A percentile compares a stretch with the other conserved stretches of the same genome.
Evolutionary conservation across 2,329 filamentous ascomycete genomes (phyloP).

Genomic region (Sporothrix brunneoviolacea): DNA sequence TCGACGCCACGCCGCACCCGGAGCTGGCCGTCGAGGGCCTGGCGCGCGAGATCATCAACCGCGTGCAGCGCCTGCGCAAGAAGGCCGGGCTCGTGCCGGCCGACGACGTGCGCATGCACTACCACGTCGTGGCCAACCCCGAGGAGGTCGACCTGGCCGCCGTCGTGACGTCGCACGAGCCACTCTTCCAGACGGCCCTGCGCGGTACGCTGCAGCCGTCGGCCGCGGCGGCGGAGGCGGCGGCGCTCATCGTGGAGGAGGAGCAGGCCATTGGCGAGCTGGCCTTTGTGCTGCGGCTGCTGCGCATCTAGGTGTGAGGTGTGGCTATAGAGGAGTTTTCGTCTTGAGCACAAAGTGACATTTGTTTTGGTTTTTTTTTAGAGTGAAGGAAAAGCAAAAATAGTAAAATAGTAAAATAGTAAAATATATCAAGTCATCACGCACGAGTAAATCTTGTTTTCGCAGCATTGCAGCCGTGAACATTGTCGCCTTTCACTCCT

Average conservation of each 20-base stretch:
- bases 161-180: constrained; percentile 62
- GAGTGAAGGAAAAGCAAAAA: not conserved
- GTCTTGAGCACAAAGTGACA: not conserved
- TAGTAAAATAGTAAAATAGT: not conserved
- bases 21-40: constrained; percentile 85
- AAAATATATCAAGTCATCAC: too few species aligned
- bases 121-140: constrained; percentile 71
- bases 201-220: constrained; percentile 68
- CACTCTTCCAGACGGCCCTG: constrained; percentile 68
- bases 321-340: not conserved
- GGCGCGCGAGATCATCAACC: constrained; percentile 85
- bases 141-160: constrained; percentile 65
- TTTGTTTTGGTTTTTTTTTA: not conserved
- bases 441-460: too few species aligned
- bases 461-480: too few species aligned
- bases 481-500: too few species aligned
- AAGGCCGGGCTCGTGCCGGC: constrained; percentile 85
- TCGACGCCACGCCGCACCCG: constrained; percentile 69
- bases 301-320: constrained; percentile 8
- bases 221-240: constrained; percentile 44
- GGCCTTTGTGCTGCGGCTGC: constrained; percentile 18
- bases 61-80: constrained; percentile 88
- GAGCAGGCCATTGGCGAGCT: constrained; percentile 46
- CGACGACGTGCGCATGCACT: constrained; percentile 94
- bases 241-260: constrained; percentile 67